Evolutionary conservation across 2,329 filamentous ascomycete species (phyloP).

Genomic region (Botryosphaeria agaves): DNA sequence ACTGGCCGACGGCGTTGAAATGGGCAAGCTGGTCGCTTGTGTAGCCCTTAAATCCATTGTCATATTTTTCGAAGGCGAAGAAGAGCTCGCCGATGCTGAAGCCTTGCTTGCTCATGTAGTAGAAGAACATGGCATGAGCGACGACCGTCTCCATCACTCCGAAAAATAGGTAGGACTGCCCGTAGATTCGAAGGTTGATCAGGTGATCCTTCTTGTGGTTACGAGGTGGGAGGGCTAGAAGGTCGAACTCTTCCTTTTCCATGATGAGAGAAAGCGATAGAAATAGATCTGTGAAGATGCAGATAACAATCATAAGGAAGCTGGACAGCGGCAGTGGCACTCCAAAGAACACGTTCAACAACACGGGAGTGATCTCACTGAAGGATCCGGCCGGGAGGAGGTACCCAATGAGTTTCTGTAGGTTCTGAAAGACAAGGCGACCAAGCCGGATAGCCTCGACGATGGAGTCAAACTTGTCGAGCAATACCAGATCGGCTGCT

Average conservation of each 20-base stretch:
- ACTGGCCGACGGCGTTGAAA: constrained; percentile 33
- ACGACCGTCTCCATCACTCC: constrained; percentile 33
- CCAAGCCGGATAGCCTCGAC: constrained; percentile 58
- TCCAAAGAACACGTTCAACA: constrained; percentile 39
- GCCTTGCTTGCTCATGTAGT: constrained; percentile 32
- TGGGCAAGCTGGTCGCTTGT: constrained; percentile 24
- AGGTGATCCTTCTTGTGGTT: constrained; percentile 33
- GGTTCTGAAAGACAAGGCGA: constrained; percentile 18
- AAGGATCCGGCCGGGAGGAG: constrained; percentile 35
- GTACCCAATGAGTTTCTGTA: constrained; percentile 18
- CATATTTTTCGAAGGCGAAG: constrained; percentile 32
- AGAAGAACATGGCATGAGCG: constrained; percentile 36
- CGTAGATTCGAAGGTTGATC: constrained; percentile 34
- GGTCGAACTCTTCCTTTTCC: constrained; percentile 38
- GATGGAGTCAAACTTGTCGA: constrained; percentile 54
- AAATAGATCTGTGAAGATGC: constrained; percentile 38
- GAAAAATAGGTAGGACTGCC: constrained; percentile 34
- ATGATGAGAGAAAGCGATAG: constrained; percentile 33
- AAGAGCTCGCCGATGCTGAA: constrained; percentile 31
- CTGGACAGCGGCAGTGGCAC: constrained; percentile 32
- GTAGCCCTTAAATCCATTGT: constrained; percentile 32
- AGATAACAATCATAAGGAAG: constrained; percentile 42
- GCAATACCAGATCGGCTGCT: constrained; percentile 43
- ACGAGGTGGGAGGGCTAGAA: constrained; percentile 32
- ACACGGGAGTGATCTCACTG: constrained; percentile 40